These are phyloP conservation scores for Datisca glomerata DNA, from an alignment of 306 rosid species.

Conservation along the genomic window DNA sequence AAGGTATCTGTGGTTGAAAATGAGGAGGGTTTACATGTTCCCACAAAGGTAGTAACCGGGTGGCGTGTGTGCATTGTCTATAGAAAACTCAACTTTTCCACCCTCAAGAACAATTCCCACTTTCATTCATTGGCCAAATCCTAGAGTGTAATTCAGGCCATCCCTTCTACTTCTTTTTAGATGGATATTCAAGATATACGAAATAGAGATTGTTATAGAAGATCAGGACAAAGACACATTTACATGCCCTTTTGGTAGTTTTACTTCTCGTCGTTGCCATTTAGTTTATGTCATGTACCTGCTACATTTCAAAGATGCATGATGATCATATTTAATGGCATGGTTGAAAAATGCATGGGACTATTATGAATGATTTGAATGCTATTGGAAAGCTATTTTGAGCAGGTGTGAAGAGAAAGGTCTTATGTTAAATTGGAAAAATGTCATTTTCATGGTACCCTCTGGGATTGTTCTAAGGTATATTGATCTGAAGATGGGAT, in stretches of 20 bases:
- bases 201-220: neutral
- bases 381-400: neutral
- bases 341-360: constrained; percentile 1
- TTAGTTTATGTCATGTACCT: too few relatives aligned
- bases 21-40: too few relatives aligned
- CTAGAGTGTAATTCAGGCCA: neutral
- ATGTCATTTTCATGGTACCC: too few relatives aligned
- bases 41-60: too few relatives aligned
- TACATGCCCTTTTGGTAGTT: neutral
- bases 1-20: too few relatives aligned
- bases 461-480: too few relatives aligned
- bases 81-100: neutral
- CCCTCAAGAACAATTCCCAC: neutral
- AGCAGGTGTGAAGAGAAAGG: neutral
- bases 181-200: neutral
- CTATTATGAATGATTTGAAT: neutral
- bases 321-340: too few relatives aligned
- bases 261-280: neutral
- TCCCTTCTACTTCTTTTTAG: neutral
- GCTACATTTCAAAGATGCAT: too few relatives aligned
- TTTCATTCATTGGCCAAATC: neutral
- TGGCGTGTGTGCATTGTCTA: too few relatives aligned
- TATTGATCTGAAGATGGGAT: neutral
- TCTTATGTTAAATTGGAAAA: neutral
- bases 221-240: neutral